phyloP scores from a whole-genome alignment of 495 filamentous ascomycete species.

The Glarea lozoyensis region DNA sequence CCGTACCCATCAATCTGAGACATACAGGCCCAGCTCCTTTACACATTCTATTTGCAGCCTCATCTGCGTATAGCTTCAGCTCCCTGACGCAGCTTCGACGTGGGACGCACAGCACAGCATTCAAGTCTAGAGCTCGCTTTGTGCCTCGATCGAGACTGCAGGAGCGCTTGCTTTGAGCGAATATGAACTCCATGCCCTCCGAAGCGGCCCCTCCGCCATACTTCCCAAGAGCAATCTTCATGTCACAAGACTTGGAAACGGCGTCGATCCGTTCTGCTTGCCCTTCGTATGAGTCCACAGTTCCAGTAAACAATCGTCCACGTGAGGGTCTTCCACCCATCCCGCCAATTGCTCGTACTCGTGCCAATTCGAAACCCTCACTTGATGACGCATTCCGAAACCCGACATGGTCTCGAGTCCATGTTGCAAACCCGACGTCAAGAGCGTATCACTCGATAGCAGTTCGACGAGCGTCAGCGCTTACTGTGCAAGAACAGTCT shows the following conservation, averaged over 20 bases:
- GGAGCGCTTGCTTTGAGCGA: neutral
- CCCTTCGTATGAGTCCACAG: conserved; percentile 36
- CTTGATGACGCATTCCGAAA: conserved; percentile 22
- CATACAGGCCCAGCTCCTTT: no score
- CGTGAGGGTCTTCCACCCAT: neutral
- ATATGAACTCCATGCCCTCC: neutral
- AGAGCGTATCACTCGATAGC: conserved; percentile 41
- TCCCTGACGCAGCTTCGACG: no score
- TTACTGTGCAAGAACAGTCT: conserved; percentile 5
- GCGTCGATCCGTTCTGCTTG: conserved; percentile 42
- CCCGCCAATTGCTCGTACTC: conserved; percentile 3
- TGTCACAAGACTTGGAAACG: conserved; percentile 40
- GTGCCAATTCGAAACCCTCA: conserved; percentile 13
- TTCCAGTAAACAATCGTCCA: neutral
- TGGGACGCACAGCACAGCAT: no score
- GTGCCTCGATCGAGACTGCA: no score
- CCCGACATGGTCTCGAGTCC: conserved; percentile 31
- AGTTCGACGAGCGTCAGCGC: conserved; percentile 28
- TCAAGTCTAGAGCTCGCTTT: no score
- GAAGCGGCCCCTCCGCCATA: conserved; percentile 11
- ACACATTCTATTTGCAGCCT: no score
- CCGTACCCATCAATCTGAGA: no score
- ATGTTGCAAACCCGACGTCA: conserved; percentile 33
- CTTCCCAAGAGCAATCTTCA: conserved; percentile 20
- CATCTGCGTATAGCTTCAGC: no score